A percentile compares a stretch with the other conserved stretches of the same genome.
Conservation (phyloP, 192 early-diverging fungal species). For the Dimargaris verticillata region DNA sequence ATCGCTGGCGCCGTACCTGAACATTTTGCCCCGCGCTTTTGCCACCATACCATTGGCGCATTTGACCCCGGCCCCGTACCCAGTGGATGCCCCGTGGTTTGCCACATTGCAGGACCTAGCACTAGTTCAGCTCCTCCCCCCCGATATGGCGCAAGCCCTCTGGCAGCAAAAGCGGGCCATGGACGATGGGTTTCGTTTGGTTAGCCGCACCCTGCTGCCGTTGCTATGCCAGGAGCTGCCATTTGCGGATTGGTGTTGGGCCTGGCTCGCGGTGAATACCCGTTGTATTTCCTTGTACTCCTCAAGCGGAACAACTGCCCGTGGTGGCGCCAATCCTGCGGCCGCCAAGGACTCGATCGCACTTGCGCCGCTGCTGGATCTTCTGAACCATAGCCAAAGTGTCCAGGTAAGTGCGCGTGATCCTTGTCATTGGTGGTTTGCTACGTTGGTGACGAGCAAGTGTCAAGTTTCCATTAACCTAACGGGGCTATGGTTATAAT, state of each 20-base stretch:
- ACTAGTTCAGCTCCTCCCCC: background rate
- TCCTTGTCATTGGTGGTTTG: background rate
- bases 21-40: background rate
- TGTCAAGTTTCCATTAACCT: background rate
- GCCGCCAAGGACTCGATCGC: background rate
- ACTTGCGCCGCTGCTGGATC: slow-evolving; percentile 1
- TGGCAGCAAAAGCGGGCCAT: background rate
- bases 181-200: background rate
- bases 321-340: background rate
- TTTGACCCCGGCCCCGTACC: background rate
- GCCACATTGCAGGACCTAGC: background rate
- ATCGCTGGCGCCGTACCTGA: slow-evolving; percentile 4
- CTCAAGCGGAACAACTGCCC: background rate
- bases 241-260: slow-evolving; percentile 1
- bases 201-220: background rate
- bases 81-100: background rate
- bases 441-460: background rate
- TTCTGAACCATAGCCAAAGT: background rate
- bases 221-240: background rate
- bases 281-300: slow-evolving; percentile 2
- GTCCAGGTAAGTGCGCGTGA: background rate
- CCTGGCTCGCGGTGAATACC: slow-evolving; percentile 4
- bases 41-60: slow-evolving; percentile 1
- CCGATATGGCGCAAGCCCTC: background rate
- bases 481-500: background rate